Evolutionary conservation across 768 basidiomycete species (phyloP).

Genomic region (Panus rudis): DNA sequence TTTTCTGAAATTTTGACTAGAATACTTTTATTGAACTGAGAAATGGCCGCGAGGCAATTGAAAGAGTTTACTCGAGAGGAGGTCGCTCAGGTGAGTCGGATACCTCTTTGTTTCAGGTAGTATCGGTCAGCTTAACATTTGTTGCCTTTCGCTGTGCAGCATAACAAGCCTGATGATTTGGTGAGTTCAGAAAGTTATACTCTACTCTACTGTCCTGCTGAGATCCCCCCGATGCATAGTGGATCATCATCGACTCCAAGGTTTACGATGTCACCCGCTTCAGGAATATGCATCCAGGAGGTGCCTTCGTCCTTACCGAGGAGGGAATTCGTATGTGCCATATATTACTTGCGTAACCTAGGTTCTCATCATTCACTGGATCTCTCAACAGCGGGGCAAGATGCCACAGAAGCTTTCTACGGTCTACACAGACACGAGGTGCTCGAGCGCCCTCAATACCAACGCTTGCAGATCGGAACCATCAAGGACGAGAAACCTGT

Average conservation of each 20-base stretch:
- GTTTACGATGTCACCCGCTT: slow-evolving; percentile 76
- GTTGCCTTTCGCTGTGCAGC: slow-evolving; percentile 31
- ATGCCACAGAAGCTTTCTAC: slow-evolving; percentile 81
- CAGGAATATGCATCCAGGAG: slow-evolving; percentile 71
- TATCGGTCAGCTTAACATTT: neutral
- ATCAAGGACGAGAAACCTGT: slow-evolving; percentile 51
- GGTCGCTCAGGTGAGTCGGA: slow-evolving; percentile 53
- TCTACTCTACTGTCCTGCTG: neutral
- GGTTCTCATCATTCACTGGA: neutral
- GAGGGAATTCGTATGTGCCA: slow-evolving; percentile 57
- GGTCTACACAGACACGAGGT: slow-evolving; percentile 81
- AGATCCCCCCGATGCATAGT: slow-evolving; percentile 31
- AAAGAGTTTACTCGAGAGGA: slow-evolving; percentile 57
- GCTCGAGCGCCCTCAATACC: slow-evolving; percentile 62
- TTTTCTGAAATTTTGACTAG: too few relatives aligned
- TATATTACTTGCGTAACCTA: neutral
- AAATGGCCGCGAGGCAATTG: neutral
- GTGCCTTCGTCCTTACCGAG: slow-evolving; percentile 59
- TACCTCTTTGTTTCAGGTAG: neutral
- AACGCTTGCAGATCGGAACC: slow-evolving; percentile 61
- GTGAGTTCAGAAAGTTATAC: neutral
- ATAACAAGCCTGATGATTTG: slow-evolving; percentile 53
- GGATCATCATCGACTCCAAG: slow-evolving; percentile 72
- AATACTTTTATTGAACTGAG: too few relatives aligned
- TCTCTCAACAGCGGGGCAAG: slow-evolving; percentile 54